phyloP scores from a whole-genome alignment of 2,329 filamentous ascomycete species.

The Phaeomoniella chlamydospora region DNA sequence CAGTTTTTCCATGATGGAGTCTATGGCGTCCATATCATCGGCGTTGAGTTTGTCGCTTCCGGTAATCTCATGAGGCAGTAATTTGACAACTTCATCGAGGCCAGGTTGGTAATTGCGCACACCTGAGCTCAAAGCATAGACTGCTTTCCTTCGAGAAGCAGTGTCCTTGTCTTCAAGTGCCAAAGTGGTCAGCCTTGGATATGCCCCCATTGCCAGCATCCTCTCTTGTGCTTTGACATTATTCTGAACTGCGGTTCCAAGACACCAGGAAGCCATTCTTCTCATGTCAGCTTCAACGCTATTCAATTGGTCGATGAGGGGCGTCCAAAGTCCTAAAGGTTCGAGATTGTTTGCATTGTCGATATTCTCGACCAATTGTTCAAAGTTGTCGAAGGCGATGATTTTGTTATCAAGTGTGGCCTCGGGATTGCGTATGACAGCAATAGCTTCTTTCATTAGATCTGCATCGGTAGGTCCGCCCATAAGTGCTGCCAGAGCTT shows the following conservation, averaged over 20 bases:
- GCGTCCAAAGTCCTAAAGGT: conserved; percentile 65
- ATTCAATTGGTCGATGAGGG: conserved; percentile 56
- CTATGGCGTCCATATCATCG: conserved; percentile 72
- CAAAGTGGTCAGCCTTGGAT: conserved; percentile 55
- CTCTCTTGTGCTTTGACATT: conserved; percentile 75
- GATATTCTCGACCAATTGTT: conserved; percentile 78
- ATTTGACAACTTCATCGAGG: conserved; percentile 50
- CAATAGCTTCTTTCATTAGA: conserved; percentile 76
- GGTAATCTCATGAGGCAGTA: conserved; percentile 46
- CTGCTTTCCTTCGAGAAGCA: conserved; percentile 67
- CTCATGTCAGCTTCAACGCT: conserved; percentile 58
- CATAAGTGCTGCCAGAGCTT: conserved; percentile 59
- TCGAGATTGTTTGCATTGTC: conserved; percentile 96
- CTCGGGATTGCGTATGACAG: conserved; percentile 51
- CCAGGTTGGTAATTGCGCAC: conserved; percentile 80
- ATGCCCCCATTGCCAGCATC: conserved; percentile 45
- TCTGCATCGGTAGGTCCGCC: conserved; percentile 83
- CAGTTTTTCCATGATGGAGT: conserved; percentile 56
- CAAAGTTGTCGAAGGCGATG: conserved; percentile 85
- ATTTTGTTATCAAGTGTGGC: conserved; percentile 61
- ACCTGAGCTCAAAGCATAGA: conserved; percentile 75
- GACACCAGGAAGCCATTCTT: conserved; percentile 83
- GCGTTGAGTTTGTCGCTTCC: conserved; percentile 58
- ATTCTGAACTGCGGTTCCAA: conserved; percentile 92
- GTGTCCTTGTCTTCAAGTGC: conserved; percentile 44